Percentiles rank a stretch among this genome's conserved stretches.
These are phyloP conservation scores for Phytophthora constricta DNA, from an alignment of 352 stramenopile genomes.

Conservation along the genomic window DNA sequence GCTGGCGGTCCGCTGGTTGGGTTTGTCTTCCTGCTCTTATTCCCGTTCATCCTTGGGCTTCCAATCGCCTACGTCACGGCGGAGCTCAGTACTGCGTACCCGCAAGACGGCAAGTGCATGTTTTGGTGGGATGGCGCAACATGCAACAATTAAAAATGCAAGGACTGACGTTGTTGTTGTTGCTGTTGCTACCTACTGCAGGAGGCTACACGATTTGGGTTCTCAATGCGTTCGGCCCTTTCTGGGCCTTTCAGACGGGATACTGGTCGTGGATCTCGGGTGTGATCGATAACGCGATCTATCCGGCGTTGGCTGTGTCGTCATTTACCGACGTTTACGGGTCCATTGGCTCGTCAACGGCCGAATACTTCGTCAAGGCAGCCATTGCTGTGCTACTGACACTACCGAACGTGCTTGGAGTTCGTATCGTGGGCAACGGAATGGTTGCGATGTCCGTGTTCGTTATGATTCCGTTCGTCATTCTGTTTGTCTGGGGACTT, in stretches of 20 bases:
- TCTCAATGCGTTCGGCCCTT: constrained; percentile 89
- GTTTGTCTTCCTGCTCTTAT: constrained; percentile 86
- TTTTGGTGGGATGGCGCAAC: too few relatives aligned
- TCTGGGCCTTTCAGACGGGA: constrained; percentile 85
- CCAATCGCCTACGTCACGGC: constrained; percentile 93
- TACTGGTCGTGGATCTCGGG: constrained; percentile 89
- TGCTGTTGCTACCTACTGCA: constrained; percentile 26
- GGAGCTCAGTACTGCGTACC: constrained; percentile 91
- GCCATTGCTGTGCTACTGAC: constrained; percentile 46
- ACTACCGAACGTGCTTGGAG: constrained; percentile 53
- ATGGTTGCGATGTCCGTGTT: constrained; percentile 82
- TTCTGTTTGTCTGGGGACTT: constrained; percentile 56
- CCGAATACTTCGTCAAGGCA: constrained; percentile 54
- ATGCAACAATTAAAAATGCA: background rate
- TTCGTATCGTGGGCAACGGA: constrained; percentile 87
- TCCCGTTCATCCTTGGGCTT: constrained; percentile 91
- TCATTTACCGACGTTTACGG: constrained; percentile 52
- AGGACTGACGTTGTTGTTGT: background rate
- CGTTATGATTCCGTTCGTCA: constrained; percentile 91
- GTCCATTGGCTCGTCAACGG: constrained; percentile 30
- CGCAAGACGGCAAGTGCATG: constrained; percentile 57
- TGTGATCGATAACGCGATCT: constrained; percentile 94
- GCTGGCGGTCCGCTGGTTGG: constrained; percentile 70
- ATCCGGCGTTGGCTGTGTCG: constrained; percentile 78
- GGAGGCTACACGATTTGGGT: constrained; percentile 92